Evolutionary conservation across 371 early-diverging fungal genomes (phyloP).

Genomic region (Sporodiniella umbellata): DNA sequence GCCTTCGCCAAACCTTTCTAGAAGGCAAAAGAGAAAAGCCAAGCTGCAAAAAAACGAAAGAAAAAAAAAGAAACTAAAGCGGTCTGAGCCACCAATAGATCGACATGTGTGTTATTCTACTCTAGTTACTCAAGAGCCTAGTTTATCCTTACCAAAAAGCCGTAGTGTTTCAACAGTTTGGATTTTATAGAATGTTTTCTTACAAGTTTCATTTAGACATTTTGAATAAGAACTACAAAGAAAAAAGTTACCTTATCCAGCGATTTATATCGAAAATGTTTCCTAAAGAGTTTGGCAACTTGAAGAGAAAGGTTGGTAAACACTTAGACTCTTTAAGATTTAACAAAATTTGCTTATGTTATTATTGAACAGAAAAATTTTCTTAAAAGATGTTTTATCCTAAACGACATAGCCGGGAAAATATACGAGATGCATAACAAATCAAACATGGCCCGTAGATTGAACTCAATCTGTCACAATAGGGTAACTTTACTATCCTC

Average conservation of each 20-base stretch:
- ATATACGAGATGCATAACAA: neutral
- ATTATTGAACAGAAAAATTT: constrained; percentile 4
- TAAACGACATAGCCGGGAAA: neutral
- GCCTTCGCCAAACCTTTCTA: neutral
- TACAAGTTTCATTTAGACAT: neutral
- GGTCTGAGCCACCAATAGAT: neutral
- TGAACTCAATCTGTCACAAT: constrained; percentile 4
- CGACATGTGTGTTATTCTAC: neutral
- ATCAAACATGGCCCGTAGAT: neutral
- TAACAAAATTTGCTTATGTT: too few species aligned
- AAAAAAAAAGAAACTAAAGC: neutral
- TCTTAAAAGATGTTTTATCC: neutral
- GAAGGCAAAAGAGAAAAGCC: constrained; percentile 2
- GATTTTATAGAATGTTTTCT: neutral
- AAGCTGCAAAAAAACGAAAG: neutral
- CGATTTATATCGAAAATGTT: constrained; percentile 7
- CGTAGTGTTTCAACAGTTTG: neutral
- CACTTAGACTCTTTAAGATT: too few species aligned
- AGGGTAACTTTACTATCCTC: neutral
- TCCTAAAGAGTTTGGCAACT: constrained; percentile 3
- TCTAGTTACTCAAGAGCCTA: neutral
- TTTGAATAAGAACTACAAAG: neutral
- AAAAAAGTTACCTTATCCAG: neutral
- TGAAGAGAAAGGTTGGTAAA: constrained; percentile 1
- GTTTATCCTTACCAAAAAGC: neutral